These are phyloP conservation scores for Euphorbia lathyris DNA, from an alignment of 345 rosid genomes.

Conservation along the genomic window DNA sequence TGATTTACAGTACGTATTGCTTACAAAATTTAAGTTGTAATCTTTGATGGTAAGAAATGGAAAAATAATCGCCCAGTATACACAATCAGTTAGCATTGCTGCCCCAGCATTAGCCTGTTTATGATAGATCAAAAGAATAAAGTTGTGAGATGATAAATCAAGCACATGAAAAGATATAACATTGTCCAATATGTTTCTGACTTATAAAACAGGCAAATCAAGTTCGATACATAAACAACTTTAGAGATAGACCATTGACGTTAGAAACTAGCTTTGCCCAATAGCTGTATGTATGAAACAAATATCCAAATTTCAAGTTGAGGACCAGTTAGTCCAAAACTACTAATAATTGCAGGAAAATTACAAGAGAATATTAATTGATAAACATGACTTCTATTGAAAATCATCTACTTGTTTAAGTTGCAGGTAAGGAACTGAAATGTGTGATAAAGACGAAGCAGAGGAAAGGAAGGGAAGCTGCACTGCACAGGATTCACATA, in stretches of 20 bases:
- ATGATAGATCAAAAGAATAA: conserved; percentile 16
- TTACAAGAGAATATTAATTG: not conserved
- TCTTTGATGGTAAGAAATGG: conserved; percentile 57
- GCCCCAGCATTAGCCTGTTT: conserved; percentile 60
- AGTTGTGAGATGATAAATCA: conserved; percentile 1
- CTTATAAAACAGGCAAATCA: not conserved
- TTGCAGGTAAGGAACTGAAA: not conserved
- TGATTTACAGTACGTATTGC: conserved; percentile 14
- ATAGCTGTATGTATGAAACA: not conserved
- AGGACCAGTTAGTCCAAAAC: conserved; percentile 2
- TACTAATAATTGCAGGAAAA: not conserved
- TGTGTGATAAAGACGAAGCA: not conserved
- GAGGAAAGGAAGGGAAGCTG: not conserved
- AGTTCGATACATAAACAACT: not conserved
- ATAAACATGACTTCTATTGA: not conserved
- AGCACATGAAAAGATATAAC: conserved; percentile 3
- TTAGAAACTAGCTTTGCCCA: not conserved
- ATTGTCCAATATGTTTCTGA: conserved; percentile 6
- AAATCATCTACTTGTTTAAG: not conserved
- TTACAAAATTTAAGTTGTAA: conserved; percentile 49
- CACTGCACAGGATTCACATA: not conserved
- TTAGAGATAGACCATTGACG: not conserved
- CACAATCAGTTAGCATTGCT: conserved; percentile 56
- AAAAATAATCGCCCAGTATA: conserved; percentile 65
- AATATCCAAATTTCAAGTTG: not conserved